Conservation (phyloP, 176 grass and related monocot genomes). For the Oryza brachyantha region DNA sequence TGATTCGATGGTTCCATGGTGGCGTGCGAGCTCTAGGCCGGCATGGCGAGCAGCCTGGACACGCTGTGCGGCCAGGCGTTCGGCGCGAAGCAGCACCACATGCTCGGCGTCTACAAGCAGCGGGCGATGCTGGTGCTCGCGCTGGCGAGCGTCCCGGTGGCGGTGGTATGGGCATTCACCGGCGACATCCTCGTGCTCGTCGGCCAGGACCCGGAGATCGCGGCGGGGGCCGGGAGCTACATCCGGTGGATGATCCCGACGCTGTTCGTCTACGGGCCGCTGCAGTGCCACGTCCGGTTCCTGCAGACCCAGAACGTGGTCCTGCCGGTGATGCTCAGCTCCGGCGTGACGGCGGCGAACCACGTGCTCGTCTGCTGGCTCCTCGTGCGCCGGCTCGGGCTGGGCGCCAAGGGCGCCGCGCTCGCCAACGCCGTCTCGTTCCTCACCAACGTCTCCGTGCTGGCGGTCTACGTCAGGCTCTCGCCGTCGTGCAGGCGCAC, state of each 20-base stretch:
- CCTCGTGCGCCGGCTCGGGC: constrained; percentile 30
- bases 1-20: background rate
- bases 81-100: constrained; percentile 35
- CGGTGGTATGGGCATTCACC: constrained; percentile 30
- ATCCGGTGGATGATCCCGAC: constrained; percentile 45
- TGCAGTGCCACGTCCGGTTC: constrained; percentile 30
- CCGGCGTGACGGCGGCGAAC: constrained; percentile 25
- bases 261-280: constrained; percentile 37
- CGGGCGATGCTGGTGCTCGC: constrained; percentile 41
- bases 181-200: constrained; percentile 37
- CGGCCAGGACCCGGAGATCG: constrained; percentile 42
- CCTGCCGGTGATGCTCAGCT: constrained; percentile 41
- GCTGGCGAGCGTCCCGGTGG: constrained; percentile 16
- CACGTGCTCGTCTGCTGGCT: constrained; percentile 50
- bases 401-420: constrained; percentile 44
- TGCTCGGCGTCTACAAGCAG: constrained; percentile 47
- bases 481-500: constrained; percentile 34
- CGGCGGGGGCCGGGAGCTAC: constrained; percentile 29
- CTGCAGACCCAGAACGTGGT: constrained; percentile 45
- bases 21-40: background rate
- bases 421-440: constrained; percentile 25
- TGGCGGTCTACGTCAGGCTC: constrained; percentile 32
- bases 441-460: constrained; percentile 28
- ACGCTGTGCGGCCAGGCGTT: constrained; percentile 43
- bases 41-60: background rate